Percentiles rank a stretch among this genome's conserved stretches.
Conservation (phyloP, 208 protist species). For the Herpetomonas samuelpessoai region DNA sequence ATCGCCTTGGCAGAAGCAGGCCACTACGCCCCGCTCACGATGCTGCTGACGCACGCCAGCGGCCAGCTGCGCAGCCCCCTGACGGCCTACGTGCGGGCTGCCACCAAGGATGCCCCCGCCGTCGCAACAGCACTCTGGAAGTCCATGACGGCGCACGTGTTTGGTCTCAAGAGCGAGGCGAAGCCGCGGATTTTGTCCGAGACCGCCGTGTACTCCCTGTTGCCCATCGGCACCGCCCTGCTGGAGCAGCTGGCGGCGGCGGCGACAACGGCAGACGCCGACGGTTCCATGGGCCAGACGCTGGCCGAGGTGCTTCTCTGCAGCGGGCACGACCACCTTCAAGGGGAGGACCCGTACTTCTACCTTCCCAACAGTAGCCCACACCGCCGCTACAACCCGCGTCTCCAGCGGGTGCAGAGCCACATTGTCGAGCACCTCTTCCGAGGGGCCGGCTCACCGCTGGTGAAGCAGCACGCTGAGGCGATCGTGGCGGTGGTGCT, state of each 20-base stretch:
- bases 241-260: constrained; percentile 34
- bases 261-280: constrained; percentile 14
- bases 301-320: constrained; percentile 72
- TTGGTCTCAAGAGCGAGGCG: constrained; percentile 42
- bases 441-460: constrained; percentile 18
- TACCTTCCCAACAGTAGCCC: constrained; percentile 24
- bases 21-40: constrained; percentile 43
- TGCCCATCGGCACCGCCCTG: constrained; percentile 40
- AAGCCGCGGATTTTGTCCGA: constrained; percentile 51
- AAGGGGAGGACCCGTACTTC: constrained; percentile 66
- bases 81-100: constrained; percentile 19
- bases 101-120: constrained; percentile 20
- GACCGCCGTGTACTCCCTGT: constrained; percentile 28
- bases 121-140: constrained; percentile 58
- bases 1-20: constrained; percentile 46
- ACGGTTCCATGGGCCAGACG: constrained; percentile 23
- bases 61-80: constrained; percentile 46
- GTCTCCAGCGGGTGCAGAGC: constrained; percentile 4
- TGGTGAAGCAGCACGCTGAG: constrained; percentile 50
- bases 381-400: constrained; percentile 7
- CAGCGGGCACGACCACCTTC: constrained; percentile 74
- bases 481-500: constrained; percentile 36
- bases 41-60: constrained; percentile 72
- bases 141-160: constrained; percentile 49
- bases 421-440: constrained; percentile 28